Evolutionary conservation across 768 basidiomycete species (phyloP).

Genomic region (Termitomyces titanicus): DNA sequence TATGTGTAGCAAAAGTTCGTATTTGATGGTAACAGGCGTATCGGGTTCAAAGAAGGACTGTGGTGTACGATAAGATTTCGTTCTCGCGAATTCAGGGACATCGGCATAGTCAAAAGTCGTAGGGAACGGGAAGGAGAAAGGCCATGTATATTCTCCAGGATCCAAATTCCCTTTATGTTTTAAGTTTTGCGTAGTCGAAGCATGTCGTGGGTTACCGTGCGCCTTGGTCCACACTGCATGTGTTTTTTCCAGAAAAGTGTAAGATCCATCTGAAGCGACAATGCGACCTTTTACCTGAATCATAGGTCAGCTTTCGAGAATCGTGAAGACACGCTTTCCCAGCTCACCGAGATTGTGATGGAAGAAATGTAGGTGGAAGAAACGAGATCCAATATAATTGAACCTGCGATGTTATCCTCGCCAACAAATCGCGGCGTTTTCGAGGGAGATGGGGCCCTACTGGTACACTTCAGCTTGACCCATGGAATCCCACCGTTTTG

Average conservation of each 20-base stretch:
- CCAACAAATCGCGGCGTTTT: slow-evolving; percentile 20
- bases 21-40: slow-evolving; percentile 29
- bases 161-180: slow-evolving; percentile 13
- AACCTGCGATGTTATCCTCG: slow-evolving; percentile 23
- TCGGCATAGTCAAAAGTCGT: slow-evolving; percentile 21
- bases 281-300: slow-evolving; percentile 27
- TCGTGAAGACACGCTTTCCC: background rate
- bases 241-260: slow-evolving; percentile 26
- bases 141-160: slow-evolving; percentile 33
- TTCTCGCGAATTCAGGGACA: background rate
- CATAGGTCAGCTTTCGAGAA: background rate
- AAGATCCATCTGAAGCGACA: slow-evolving; percentile 24
- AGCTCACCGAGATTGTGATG: slow-evolving; percentile 23
- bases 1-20: slow-evolving; percentile 33
- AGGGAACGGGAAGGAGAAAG: slow-evolving; percentile 37
- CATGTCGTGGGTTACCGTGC: slow-evolving; percentile 25
- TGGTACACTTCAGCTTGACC: slow-evolving; percentile 24
- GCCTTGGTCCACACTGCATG: slow-evolving; percentile 29
- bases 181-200: slow-evolving; percentile 8
- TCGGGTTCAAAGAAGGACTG: slow-evolving; percentile 33
- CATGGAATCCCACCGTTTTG: slow-evolving; percentile 12
- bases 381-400: slow-evolving; percentile 26
- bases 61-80: slow-evolving; percentile 17
- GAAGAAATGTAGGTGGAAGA: slow-evolving; percentile 24
- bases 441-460: slow-evolving; percentile 17